Evolutionary conservation across 352 stramenopile genomes (phyloP).

Genomic region (Phytophthora fragariaefolia): DNA sequence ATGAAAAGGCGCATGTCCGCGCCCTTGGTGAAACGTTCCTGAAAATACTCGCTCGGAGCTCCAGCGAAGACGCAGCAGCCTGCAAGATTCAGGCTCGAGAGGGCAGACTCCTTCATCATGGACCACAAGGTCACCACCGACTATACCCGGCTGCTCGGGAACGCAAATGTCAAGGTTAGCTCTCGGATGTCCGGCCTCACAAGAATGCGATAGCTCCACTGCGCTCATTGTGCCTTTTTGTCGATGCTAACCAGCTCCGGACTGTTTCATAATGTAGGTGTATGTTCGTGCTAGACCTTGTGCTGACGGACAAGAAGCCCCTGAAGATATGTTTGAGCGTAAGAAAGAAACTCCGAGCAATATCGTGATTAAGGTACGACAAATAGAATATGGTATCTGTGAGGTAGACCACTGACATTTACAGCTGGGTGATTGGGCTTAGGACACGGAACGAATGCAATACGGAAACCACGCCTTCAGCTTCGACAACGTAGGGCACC

Average conservation of each 20-base stretch:
- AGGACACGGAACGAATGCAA: slow-evolving; percentile 87
- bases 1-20: slow-evolving; percentile 6
- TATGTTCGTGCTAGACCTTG: slow-evolving; percentile 85
- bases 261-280: slow-evolving; percentile 35
- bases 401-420: neutral
- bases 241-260: neutral
- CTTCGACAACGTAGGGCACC: slow-evolving; percentile 69
- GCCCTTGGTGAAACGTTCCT: slow-evolving; percentile 18
- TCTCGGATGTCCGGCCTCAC: neutral
- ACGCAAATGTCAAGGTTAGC: slow-evolving; percentile 80
- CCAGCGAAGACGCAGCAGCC: neutral
- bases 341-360: slow-evolving; percentile 80
- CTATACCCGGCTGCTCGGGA: slow-evolving; percentile 80
- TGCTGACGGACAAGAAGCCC: slow-evolving; percentile 65
- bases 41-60: slow-evolving; percentile 15
- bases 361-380: slow-evolving; percentile 78
- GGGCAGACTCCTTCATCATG: slow-evolving; percentile 40
- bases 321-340: slow-evolving; percentile 87
- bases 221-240: too few species aligned
- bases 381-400: neutral
- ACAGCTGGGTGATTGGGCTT: neutral
- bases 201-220: neutral
- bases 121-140: slow-evolving; percentile 89
- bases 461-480: slow-evolving; percentile 89
- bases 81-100: neutral